Percentiles rank a stretch among this genome's conserved stretches.
These are phyloP conservation scores for Trichophyton benhamiae DNA, from an alignment of 2,329 filamentous ascomycete genomes.

Conservation along the genomic window DNA sequence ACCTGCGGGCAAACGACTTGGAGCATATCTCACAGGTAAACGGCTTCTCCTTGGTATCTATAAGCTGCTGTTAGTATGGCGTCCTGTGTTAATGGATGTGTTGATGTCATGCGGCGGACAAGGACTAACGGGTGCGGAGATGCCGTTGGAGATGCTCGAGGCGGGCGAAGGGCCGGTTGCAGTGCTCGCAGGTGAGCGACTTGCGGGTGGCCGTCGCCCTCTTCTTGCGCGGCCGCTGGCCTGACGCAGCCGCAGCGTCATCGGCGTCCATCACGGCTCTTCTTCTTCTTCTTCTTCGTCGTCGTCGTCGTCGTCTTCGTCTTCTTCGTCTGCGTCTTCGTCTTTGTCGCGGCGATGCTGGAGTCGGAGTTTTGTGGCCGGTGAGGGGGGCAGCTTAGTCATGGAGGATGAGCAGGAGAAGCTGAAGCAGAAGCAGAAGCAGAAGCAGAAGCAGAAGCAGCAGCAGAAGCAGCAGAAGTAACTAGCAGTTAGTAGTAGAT, in stretches of 20 bases:
- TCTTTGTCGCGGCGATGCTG: not conserved
- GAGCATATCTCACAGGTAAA: constrained; percentile 39
- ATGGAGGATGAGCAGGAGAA: not conserved
- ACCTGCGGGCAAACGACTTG: constrained; percentile 39
- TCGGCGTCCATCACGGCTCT: constrained; percentile 2
- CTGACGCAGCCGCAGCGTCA: constrained; percentile 20
- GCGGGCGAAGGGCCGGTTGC: constrained; percentile 37
- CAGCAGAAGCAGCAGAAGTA: not conserved
- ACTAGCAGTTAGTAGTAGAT: not conserved
- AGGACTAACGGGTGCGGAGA: constrained; percentile 38
- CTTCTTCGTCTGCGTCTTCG: not conserved
- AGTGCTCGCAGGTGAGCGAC: constrained; percentile 38
- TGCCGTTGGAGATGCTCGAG: constrained; percentile 41
- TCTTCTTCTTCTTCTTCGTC: no score
- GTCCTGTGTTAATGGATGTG: not conserved
- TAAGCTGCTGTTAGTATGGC: not conserved
- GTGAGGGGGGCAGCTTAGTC: not conserved
- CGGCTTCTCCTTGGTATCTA: constrained; percentile 40
- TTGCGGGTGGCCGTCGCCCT: constrained; percentile 30
- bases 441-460: not conserved
- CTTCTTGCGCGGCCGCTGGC: constrained; percentile 26
- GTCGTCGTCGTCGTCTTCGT: not conserved
- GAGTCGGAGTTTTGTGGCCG: not conserved
- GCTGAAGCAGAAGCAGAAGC: not conserved
- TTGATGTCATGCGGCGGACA: not conserved